Evolutionary conservation across 441 rosid genomes (phyloP), one percentile per base, ranked within the genome.

Genomic region (Populus trichocarpa): DNA sequence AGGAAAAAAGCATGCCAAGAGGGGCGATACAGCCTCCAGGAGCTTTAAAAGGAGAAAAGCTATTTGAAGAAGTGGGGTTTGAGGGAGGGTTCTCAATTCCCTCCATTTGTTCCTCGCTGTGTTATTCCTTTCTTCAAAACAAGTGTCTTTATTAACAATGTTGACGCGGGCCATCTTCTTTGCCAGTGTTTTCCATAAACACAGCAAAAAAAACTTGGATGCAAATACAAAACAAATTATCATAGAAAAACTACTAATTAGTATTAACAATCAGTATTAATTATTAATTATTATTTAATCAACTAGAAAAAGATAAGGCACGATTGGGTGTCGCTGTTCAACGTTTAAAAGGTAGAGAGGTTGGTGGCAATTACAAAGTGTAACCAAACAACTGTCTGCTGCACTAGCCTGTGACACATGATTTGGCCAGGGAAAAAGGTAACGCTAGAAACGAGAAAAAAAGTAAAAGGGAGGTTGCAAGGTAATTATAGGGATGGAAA

Each of bases 321-420:
- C 7, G 23, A 22, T 10, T 5, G 66, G 70, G 13, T 26, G 46
- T 66, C 20, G 20, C 40, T 42, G 28, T 11, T 36, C 18, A 50
- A 30, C 13, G 13, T 64, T 30, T 6, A 32, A 66, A 65, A 33
- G 22, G 8, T n/a, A 3, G 61, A 10, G 32, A 25, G 68, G 81
- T 57, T 22, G 81, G 73, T 72, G 73, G 81, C 40, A 79, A 83
- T 74, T 35, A 76, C 71, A 73, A 78, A 79, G 85, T 36, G 59
- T 71, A 84, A 76, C 74, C 66, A 84, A 76, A 66, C 63, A 81
- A 76, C 75, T 70, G 76, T 53, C 53, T 20, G 73, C 67, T 65
- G 81, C 77, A 35, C 30, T 77, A 78, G 85, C 32, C 75, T 80
- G 86, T 84, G 86, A 86, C 95, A 86, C 87, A 86, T 88, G 87